phyloP scores from a whole-genome alignment of 2,329 filamentous ascomycete genomes.

The Metarhizium sp. region DNA sequence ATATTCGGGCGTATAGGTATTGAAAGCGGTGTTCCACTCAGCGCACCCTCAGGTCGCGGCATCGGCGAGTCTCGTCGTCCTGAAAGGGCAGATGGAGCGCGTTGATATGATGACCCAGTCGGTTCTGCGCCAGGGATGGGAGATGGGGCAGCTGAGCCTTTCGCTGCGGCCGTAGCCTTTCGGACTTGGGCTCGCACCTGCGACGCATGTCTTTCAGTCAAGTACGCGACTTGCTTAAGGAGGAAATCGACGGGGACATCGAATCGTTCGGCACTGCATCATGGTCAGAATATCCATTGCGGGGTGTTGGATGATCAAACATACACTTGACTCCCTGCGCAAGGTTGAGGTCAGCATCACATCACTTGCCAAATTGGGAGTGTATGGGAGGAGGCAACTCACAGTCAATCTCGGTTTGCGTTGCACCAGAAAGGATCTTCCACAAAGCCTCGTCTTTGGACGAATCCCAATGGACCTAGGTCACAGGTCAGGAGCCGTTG shows the following conservation, averaged over 20 bases:
- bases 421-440: constrained; percentile 76
- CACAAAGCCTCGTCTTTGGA: constrained; percentile 81
- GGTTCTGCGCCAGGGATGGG: constrained; percentile 44
- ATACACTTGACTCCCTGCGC: constrained; percentile 67
- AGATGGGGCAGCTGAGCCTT: constrained; percentile 47
- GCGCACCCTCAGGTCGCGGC: constrained; percentile 35
- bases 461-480: constrained; percentile 77
- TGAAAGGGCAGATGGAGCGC: constrained; percentile 46
- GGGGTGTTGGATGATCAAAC: constrained; percentile 33
- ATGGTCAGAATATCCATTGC: constrained; percentile 10
- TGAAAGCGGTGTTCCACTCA: constrained; percentile 33
- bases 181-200: constrained; percentile 87
- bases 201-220: constrained; percentile 83
- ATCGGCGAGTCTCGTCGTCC: constrained; percentile 49
- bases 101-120: constrained; percentile 23
- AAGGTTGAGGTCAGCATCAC: constrained; percentile 9
- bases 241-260: constrained; percentile 82
- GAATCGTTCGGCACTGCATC: constrained; percentile 60
- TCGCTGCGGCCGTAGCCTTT: constrained; percentile 53
- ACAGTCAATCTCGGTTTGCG: constrained; percentile 85
- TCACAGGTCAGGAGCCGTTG: constrained; percentile 1
- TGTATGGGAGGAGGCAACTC: constrained; percentile 18
- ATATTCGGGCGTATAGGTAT: constrained; percentile 33
- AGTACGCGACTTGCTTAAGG: constrained; percentile 85
- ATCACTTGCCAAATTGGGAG: background rate